Base-by-base conservation (phyloP, 139 green algal species). In the Chlorella vulgaris region DNA sequence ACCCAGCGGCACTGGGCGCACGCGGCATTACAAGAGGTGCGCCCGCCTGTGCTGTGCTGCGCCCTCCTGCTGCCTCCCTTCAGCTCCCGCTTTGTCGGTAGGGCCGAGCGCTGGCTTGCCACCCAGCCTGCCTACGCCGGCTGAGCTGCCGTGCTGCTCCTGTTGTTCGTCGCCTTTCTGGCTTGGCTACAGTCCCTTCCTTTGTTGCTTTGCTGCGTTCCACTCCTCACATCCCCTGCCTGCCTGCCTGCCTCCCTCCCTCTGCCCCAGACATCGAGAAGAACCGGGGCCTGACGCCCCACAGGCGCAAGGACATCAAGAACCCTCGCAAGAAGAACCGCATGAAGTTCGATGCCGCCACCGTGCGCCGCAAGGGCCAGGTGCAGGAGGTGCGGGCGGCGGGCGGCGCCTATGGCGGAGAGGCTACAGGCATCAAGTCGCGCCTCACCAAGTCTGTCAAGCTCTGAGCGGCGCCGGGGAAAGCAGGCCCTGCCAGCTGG, bases 221-320 rank as follows among this genome's bases (percentile, higher is more conserved):
- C 47, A 58, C 47, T 58, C 47, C 10, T 58, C 47, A 58, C 47
- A 58, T 58, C 15, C 15, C 47, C 15, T 15, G 15, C 47, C 15
- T 58, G 10, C 47, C 47, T 58, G 47, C 47, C 15, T 15, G 47
- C n/a, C n/a, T n/a, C n/a, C n/a, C n/a, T n/a, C n/a, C n/a, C n/a
- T n/a, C n/a, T n/a, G n/a, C n/a, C n/a, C n/a, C 78, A 83, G 82
- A 90, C n/a, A 99, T 99, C 38, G 87, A 97, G 84, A 96, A 95
- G 87, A 99, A 99, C 88, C 85, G 94, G 4, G 96, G 96, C 63
- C 92, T 99, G 33, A 99, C 96, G 18, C 95, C 96, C 10, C 95
- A 99, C 87, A 88, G 96, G 42, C 88, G 87, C 26, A 96, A 97
- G 80, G 94, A 96, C 75, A 86, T 93, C 58, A 98, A 98, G 89